A percentile compares a stretch with the other conserved stretches of the same genome.
phyloP scores from a whole-genome alignment of 371 early-diverging fungal genomes.

The Sanchytrium tribonematis region DNA sequence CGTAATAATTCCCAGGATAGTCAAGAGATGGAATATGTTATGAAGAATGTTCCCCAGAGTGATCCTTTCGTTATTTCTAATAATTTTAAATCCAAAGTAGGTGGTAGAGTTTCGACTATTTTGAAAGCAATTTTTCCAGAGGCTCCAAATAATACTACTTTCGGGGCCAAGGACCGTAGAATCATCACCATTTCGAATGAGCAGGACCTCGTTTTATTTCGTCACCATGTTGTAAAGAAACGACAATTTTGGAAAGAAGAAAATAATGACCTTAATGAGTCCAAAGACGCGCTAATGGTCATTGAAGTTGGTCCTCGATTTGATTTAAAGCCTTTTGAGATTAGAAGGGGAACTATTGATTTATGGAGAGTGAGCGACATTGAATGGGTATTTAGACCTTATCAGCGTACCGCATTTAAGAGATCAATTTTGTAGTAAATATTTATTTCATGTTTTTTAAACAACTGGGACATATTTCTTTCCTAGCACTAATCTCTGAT shows the following conservation, averaged over 20 bases:
- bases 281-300: not conserved
- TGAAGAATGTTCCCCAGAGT: not conserved
- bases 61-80: not conserved
- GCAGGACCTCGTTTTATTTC: not conserved
- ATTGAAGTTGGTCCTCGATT: not conserved
- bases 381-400: not conserved
- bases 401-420: not conserved
- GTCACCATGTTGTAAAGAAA: not conserved
- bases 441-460: too few relatives aligned
- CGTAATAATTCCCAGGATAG: not conserved
- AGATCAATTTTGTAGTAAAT: too few relatives aligned
- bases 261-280: not conserved
- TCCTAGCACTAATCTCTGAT: too few relatives aligned
- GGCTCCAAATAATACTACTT: not conserved
- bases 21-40: not conserved
- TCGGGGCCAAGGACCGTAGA: not conserved
- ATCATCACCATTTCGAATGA: not conserved
- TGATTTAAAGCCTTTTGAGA: not conserved
- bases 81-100: not conserved
- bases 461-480: too few relatives aligned
- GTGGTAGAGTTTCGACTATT: not conserved
- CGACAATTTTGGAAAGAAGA: conserved; percentile 1
- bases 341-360: not conserved
- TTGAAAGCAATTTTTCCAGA: not conserved
- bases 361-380: not conserved